A percentile compares a stretch with the other conserved stretches of the same genome.
Evolutionary conservation across 805 yeast genomes (phyloP).

Genomic region (Scheffersomyces lignosus): DNA sequence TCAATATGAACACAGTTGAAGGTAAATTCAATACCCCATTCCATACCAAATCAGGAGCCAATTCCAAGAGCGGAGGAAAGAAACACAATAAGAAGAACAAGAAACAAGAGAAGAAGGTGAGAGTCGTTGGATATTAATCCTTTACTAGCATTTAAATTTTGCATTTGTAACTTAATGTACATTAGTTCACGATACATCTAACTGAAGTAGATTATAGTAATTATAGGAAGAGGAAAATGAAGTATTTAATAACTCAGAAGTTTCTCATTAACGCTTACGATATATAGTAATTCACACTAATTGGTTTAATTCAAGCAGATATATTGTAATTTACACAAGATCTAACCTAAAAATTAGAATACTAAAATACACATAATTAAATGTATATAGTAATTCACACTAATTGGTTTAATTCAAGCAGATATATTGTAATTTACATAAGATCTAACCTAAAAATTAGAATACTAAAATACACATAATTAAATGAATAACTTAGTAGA

Average conservation of each 20-base stretch:
- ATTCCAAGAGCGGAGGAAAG: slow-evolving; percentile 35
- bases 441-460: neutral
- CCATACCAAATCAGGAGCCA: slow-evolving; percentile 48
- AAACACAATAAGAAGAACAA: slow-evolving; percentile 79
- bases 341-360: neutral
- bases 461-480: neutral
- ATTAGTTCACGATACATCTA: no score
- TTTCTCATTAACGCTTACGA: no score
- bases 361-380: slow-evolving; percentile 2
- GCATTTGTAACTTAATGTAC: no score
- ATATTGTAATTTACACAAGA: neutral
- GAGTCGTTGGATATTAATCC: slow-evolving; percentile 25
- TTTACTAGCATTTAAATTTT: neutral
- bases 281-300: no score
- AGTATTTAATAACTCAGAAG: no score
- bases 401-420: no score
- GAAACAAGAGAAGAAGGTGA: slow-evolving; percentile 52
- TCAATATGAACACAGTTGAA: slow-evolving; percentile 61
- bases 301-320: no score
- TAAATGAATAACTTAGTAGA: slow-evolving; percentile 64
- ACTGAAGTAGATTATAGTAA: no score
- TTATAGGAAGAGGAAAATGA: no score
- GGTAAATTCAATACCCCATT: slow-evolving; percentile 73
- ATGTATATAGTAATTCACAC: no score
- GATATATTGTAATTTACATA: neutral